A percentile compares a stretch with the other conserved stretches of the same genome.
These are phyloP conservation scores for Microdochium nivale DNA, from an alignment of 2,329 filamentous ascomycete species.

Conservation along the genomic window DNA sequence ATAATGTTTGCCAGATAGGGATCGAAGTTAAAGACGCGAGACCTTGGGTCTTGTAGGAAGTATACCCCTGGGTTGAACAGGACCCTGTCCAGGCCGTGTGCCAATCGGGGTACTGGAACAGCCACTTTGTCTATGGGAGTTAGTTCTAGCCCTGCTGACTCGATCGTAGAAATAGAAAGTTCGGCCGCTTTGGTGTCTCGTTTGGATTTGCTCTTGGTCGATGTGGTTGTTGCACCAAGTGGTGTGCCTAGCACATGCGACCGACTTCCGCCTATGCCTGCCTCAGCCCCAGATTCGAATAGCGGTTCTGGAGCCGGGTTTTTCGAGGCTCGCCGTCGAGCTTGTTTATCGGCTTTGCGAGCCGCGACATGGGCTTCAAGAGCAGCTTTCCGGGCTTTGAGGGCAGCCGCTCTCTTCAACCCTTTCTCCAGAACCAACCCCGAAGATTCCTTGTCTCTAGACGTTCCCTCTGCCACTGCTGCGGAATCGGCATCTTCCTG, in stretches of 20 bases:
- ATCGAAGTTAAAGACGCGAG: conserved; percentile 92
- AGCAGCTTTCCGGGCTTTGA: background rate
- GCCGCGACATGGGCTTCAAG: too few species aligned
- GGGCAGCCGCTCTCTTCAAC: too few species aligned
- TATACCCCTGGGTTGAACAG: conserved; percentile 94
- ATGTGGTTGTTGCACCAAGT: background rate
- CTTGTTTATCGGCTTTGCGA: too few species aligned
- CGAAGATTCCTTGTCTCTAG: too few species aligned
- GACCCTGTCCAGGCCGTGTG: conserved; percentile 76
- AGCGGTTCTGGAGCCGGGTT: background rate
- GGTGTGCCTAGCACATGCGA: background rate
- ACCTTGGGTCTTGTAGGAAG: conserved; percentile 78
- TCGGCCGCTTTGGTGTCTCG: conserved; percentile 1
- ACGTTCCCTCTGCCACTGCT: background rate
- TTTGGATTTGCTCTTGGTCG: background rate
- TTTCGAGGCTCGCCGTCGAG: background rate
- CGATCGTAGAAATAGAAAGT: conserved; percentile 14
- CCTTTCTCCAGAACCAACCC: too few species aligned
- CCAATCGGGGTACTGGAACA: conserved; percentile 47
- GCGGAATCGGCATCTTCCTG: background rate
- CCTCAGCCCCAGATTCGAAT: background rate
- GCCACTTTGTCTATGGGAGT: conserved; percentile 22
- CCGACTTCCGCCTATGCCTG: background rate
- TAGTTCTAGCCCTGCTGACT: conserved; percentile 15
- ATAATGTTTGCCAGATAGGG: conserved; percentile 90